Evolutionary conservation across 2,329 filamentous ascomycete genomes (phyloP), one percentile per base, ranked within the genome.

Genomic region (Aureobasidium sp.): DNA sequence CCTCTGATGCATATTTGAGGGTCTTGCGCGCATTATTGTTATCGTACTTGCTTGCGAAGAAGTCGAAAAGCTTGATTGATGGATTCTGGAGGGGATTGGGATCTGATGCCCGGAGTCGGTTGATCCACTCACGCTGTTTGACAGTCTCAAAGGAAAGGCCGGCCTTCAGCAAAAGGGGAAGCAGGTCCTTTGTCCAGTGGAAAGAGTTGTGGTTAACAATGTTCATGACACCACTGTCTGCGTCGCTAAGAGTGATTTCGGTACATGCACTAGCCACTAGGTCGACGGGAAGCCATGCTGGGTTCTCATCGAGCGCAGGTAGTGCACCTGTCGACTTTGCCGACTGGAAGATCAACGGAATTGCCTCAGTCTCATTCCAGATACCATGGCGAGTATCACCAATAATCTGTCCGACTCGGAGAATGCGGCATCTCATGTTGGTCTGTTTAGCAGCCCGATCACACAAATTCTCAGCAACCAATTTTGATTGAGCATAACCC

Each of bases 321-420:
- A 85, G 67, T 5, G 76, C 68, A 0, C 78, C 76, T 0, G 85
- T 70, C 52, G 78, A 70, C 12, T 79, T 69, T 0, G 80, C 84
- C 55, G 80, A 82, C 1, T 76, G 74, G 15, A 78, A 65, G 20
- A 78, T 61, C 23, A 67, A 71, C 0, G 84, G 84, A 1, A 86
- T 68, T 79, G 82, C 85, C 64, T 87, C 84, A 8, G 80, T 75
- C 23, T 70, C 73, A 63, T 82, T 84, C 84, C 84, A 87, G 6
- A 67, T 50, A 12, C 69, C 68, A 2, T 64, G 51, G 4, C 68
- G 64, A 0, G 76, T 78, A 4, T 62, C 61, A 1, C 50, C 58
- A 17, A 66, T 65, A 29, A 82, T 76, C 64, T 82, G 80, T 0
- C 79, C 73, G 1, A 75, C 67, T 1, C 72, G 66, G 32, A 72